Percentiles rank a stretch among this genome's conserved stretches.
Conservation (phyloP, 108 stramenopile genomes). For the Halocafeteria seosinensis region DNA sequence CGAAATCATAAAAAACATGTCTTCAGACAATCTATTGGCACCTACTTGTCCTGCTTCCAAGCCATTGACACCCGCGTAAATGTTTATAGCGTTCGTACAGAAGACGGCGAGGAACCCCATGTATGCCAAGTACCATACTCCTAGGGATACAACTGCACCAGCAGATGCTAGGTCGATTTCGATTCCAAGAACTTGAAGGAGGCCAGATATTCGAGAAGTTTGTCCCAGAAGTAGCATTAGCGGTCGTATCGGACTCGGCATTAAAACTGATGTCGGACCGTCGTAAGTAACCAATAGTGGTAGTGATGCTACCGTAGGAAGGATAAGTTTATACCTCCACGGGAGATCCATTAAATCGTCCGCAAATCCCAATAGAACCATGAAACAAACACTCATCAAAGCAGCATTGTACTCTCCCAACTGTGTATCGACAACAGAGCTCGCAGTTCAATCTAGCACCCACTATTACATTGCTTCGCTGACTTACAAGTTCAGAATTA, state of each 20-base stretch:
- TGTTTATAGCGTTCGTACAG: conserved; percentile 98
- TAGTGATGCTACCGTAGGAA: conserved; percentile 78
- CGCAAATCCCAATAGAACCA: conserved; percentile 83
- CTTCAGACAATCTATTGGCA: too few relatives aligned
- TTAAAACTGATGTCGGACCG: conserved; percentile 71
- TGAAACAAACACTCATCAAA: conserved; percentile 78
- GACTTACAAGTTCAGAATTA: background rate
- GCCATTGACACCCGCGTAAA: conserved; percentile 96
- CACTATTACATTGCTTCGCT: background rate
- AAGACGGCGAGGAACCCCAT: conserved; percentile 93
- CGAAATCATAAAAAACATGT: too few relatives aligned
- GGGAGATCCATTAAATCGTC: conserved; percentile 91
- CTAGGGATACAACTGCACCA: conserved; percentile 58
- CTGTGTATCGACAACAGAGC: conserved; percentile 1
- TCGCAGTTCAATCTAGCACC: background rate
- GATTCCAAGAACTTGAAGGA: background rate
- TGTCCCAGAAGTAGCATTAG: background rate
- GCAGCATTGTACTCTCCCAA: conserved; percentile 50
- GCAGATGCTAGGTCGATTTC: conserved; percentile 49
- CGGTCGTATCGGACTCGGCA: conserved; percentile 38
- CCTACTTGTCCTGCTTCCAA: conserved; percentile 86
- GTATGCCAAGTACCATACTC: conserved; percentile 64
- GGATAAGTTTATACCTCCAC: conserved; percentile 82
- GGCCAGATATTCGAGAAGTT: background rate
- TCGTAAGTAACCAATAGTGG: conserved; percentile 77